Base-by-base conservation (phyloP, 805 yeast genomes). In the Saccharomycopsis javanensis region DNA sequence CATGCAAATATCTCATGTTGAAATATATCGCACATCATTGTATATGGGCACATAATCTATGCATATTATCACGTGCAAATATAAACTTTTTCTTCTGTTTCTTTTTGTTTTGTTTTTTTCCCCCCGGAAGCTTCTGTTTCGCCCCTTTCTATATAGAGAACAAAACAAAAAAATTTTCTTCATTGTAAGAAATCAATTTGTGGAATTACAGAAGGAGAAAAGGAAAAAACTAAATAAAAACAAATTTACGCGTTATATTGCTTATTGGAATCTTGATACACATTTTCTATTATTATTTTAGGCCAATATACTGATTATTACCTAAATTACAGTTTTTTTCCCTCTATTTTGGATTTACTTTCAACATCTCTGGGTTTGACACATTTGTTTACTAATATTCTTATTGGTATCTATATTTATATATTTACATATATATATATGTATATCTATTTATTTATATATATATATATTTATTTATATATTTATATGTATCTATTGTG, bases 221-320 rank as follows among this genome's bases (percentile, higher is more conserved):
- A 42, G 48, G 23, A 42, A 42, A 38, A 38, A 42, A 23, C 28
- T 42, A 42, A 16, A 42, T 42, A 42, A 42, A 42, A 11, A 15
- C 42, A n/a, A 42, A 16, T n/a, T 42, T 42, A 42, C 48, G 48
- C 48, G 48, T 42, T 20, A 18, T 42, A 42, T 42, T 42, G 48
- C 48, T 42, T 42, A 20, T 42, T 42, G 28, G 27, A 42, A 42
- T 42, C 48, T 42, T 42, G 48, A 42, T 42, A 42, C 48, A 42
- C 48, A 42, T 20, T 23, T 42, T 31, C 35, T 20, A n/a, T 13
- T 23, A 42, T 15, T 25, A 42, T 8, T 11, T 20, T 25, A 42
- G 11, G 27, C 48, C 5, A 42, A 42, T 42, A 42, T 13, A 42
- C 15, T 20, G 45, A 18, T 10, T 23, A 42, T 23, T 20, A 20